A percentile compares a stretch with the other conserved stretches of the same genome.
These are phyloP conservation scores for Scheffersomyces illinoinensis DNA, from an alignment of 1,139 yeast genomes.

Conservation along the genomic window DNA sequence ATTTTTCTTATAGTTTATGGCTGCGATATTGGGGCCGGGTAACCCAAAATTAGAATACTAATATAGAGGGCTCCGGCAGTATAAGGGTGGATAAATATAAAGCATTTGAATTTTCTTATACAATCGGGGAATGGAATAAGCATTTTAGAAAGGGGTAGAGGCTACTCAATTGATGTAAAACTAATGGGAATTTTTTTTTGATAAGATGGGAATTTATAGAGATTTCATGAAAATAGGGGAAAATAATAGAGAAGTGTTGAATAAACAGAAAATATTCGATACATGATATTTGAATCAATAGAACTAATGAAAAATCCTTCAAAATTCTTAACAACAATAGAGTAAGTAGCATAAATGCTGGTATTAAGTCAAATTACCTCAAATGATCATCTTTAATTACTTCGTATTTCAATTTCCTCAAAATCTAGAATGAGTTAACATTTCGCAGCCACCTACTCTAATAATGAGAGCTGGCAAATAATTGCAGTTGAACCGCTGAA, in stretches of 20 bases:
- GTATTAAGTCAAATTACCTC: too few relatives aligned
- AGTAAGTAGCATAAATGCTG: too few relatives aligned
- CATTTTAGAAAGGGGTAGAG: neutral
- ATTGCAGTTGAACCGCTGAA: neutral
- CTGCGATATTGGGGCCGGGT: neutral
- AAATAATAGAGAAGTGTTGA: too few relatives aligned
- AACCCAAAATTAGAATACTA: neutral
- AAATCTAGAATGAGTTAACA: too few relatives aligned
- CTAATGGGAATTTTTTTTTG: neutral
- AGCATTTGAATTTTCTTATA: neutral
- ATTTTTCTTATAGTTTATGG: neutral
- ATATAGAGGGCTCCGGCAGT: neutral
- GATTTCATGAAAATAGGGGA: too few relatives aligned
- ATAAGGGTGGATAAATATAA: neutral
- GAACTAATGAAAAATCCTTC: too few relatives aligned
- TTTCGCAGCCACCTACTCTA: neutral
- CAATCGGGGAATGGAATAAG: neutral
- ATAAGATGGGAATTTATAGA: too few relatives aligned
- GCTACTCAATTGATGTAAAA: neutral
- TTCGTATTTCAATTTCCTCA: neutral
- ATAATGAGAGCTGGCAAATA: neutral
- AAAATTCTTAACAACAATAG: too few relatives aligned
- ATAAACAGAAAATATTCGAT: too few relatives aligned
- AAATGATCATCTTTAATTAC: too few relatives aligned
- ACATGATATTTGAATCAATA: too few relatives aligned